These are phyloP conservation scores for Debaryomyces sp. DNA, from an alignment of 1,139 yeast genomes.

Conservation along the genomic window DNA sequence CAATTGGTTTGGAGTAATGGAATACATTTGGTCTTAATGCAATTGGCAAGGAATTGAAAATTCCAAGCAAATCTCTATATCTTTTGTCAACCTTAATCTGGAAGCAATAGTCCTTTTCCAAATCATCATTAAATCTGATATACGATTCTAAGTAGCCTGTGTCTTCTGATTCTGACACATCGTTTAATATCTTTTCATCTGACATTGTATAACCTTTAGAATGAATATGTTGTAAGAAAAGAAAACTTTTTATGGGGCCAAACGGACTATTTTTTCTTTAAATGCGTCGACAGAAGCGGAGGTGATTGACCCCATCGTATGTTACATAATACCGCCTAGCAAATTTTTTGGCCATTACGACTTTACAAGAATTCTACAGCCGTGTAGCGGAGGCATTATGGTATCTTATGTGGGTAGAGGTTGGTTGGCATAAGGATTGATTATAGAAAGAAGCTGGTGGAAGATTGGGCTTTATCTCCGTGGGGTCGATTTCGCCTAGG, in stretches of 20 bases:
- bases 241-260: constrained; percentile 1
- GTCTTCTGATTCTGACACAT: constrained; percentile 20
- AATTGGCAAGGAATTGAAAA: constrained; percentile 70
- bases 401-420: background rate
- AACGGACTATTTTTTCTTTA: constrained; percentile 1
- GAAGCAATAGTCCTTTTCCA: constrained; percentile 89
- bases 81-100: constrained; percentile 61
- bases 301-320: constrained; percentile 4
- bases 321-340: background rate
- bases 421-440: background rate
- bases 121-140: constrained; percentile 81
- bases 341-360: background rate
- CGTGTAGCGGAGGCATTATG: background rate
- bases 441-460: background rate
- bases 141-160: constrained; percentile 61
- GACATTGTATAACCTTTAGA: constrained; percentile 2
- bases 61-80: constrained; percentile 58
- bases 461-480: background rate
- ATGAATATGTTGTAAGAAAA: background rate
- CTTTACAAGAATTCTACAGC: background rate
- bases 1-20: constrained; percentile 63
- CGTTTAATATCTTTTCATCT: constrained; percentile 12
- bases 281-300: constrained; percentile 6
- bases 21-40: constrained; percentile 80
- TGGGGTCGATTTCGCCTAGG: background rate